phyloP scores from a whole-genome alignment of 2,329 filamentous ascomycete species.

The Alternaria postmessia region DNA sequence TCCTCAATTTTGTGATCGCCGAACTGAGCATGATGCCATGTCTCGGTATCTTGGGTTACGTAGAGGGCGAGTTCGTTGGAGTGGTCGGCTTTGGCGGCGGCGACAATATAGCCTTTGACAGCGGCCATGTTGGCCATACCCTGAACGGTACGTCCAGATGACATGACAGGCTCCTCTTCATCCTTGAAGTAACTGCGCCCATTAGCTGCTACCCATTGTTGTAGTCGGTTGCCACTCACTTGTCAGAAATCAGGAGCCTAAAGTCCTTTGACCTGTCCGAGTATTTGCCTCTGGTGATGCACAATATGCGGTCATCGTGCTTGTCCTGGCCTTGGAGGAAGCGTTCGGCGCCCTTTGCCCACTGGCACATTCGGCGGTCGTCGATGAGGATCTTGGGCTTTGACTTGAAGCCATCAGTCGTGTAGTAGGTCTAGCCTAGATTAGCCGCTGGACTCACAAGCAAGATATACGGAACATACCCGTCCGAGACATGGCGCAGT shows the following conservation, averaged over 20 bases:
- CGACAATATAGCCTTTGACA: constrained; percentile 87
- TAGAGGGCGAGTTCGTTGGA: constrained; percentile 93
- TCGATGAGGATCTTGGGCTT: constrained; percentile 70
- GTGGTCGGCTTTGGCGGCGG: constrained; percentile 78
- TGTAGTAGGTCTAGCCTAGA: constrained; percentile 67
- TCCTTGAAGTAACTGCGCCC: constrained; percentile 69
- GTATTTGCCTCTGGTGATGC: constrained; percentile 77
- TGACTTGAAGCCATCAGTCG: constrained; percentile 82
- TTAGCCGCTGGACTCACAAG: constrained; percentile 15
- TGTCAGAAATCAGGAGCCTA: constrained; percentile 80
- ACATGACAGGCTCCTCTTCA: constrained; percentile 76
- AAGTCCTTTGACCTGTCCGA: constrained; percentile 77
- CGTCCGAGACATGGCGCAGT: constrained; percentile 51
- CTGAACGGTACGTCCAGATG: constrained; percentile 74
- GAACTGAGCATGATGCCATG: constrained; percentile 93
- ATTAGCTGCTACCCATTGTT: constrained; percentile 22
- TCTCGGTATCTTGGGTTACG: constrained; percentile 81
- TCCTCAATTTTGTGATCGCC: constrained; percentile 84
- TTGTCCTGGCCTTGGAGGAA: constrained; percentile 74
- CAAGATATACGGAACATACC: constrained; percentile 56
- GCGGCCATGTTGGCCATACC: constrained; percentile 83
- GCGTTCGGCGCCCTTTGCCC: constrained; percentile 78
- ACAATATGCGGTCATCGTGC: constrained; percentile 77
- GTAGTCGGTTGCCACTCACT: constrained; percentile 46
- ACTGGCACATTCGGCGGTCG: constrained; percentile 80